These are phyloP conservation scores for Panaeolus cyanescens DNA, from an alignment of 768 basidiomycete genomes.

Conservation along the genomic window DNA sequence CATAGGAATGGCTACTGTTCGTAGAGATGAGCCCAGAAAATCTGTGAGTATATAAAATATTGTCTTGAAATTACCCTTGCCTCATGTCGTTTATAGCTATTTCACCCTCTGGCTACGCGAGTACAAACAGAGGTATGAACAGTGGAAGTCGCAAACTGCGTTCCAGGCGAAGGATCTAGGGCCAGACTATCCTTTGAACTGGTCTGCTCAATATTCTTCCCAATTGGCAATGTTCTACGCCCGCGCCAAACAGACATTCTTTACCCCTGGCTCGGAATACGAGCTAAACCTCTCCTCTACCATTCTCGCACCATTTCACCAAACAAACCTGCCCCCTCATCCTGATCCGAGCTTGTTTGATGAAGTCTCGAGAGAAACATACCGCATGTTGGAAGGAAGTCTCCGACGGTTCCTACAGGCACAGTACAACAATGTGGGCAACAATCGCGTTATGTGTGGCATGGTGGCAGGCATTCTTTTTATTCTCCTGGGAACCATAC, in stretches of 20 bases:
- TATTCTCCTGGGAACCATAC: constrained; percentile 45
- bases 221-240: constrained; percentile 73
- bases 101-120: constrained; percentile 84
- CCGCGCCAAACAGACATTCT: constrained; percentile 81
- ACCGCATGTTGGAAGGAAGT: constrained; percentile 60
- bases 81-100: constrained; percentile 44
- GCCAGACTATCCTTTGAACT: constrained; percentile 31
- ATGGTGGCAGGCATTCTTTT: constrained; percentile 62
- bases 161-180: constrained; percentile 30
- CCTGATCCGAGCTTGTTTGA: constrained; percentile 69
- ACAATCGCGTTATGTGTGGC: constrained; percentile 68
- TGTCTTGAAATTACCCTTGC: constrained; percentile 10
- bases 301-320: constrained; percentile 61
- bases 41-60: constrained; percentile 43
- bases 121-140: constrained; percentile 53
- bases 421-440: constrained; percentile 74
- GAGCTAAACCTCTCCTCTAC: constrained; percentile 73
- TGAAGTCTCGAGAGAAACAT: constrained; percentile 59
- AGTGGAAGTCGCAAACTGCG: constrained; percentile 41
- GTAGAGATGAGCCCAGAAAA: constrained; percentile 78
- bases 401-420: constrained; percentile 68
- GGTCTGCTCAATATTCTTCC: constrained; percentile 47
- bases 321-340: constrained; percentile 43
- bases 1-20: constrained; percentile 79
- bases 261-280: constrained; percentile 70